A percentile compares a stretch with the other conserved stretches of the same genome.
phyloP scores from a whole-genome alignment of 208 protist genomes.

The Trypanosoma melophagium region DNA sequence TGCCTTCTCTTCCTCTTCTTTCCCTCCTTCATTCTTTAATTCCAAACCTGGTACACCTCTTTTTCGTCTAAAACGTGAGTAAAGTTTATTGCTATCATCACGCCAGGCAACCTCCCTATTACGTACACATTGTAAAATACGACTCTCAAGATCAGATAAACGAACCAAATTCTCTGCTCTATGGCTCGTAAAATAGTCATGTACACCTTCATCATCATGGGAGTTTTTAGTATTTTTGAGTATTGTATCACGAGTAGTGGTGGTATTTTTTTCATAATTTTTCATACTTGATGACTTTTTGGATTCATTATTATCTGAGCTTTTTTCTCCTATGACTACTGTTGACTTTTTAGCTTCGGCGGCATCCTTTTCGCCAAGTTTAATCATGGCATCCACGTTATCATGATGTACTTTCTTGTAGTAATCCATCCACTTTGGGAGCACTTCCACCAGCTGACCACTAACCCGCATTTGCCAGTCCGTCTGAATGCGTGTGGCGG shows the following conservation, averaged over 20 bases:
- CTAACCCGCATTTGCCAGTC: conserved; percentile 79
- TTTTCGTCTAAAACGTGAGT: conserved; percentile 27
- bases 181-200: conserved; percentile 68
- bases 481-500: conserved; percentile 67
- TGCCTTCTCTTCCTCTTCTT: conserved; percentile 1
- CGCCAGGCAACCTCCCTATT: conserved; percentile 34
- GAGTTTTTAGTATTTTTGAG: not conserved
- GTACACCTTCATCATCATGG: conserved; percentile 15
- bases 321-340: not conserved
- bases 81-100: conserved; percentile 18
- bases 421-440: conserved; percentile 71
- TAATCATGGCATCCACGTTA: conserved; percentile 39
- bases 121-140: conserved; percentile 42
- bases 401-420: conserved; percentile 53
- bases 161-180: conserved; percentile 46
- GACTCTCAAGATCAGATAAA: conserved; percentile 42
- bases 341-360: too few relatives aligned
- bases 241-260: not conserved
- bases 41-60: not conserved
- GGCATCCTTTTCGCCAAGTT: conserved; percentile 16
- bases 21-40: not conserved
- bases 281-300: not conserved
- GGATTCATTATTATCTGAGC: not conserved
- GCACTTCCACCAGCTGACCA: conserved; percentile 57
- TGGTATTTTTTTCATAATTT: not conserved